A percentile compares a stretch with the other conserved stretches of the same genome.
phyloP scores from a whole-genome alignment of 331 rosid species.

The Telfairia occidentalis region DNA sequence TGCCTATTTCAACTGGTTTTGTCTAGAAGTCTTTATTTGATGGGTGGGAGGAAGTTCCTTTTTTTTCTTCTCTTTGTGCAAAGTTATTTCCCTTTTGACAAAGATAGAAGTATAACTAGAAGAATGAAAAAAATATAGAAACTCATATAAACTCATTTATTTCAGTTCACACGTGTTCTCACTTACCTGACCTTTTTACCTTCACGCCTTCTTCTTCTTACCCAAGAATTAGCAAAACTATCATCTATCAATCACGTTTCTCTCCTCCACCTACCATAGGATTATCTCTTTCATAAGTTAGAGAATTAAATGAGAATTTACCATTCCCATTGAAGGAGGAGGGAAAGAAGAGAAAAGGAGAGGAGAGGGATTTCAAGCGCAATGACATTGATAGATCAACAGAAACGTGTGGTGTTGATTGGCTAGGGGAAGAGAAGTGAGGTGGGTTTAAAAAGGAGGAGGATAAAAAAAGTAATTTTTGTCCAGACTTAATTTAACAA shows the following conservation, averaged over 20 bases:
- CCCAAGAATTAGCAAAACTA: neutral
- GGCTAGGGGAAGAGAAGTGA: neutral
- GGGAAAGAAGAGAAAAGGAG: neutral
- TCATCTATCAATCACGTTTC: neutral
- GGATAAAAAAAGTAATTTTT: neutral
- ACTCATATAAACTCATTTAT: neutral
- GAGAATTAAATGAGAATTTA: neutral
- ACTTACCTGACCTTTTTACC: neutral
- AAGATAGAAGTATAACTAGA: neutral
- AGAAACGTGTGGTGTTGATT: neutral
- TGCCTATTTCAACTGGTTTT: neutral
- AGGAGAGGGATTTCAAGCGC: neutral
- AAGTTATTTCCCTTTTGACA: neutral
- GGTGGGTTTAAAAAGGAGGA: neutral
- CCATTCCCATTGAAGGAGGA: neutral
- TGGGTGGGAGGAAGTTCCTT: neutral
- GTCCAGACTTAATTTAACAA: neutral
- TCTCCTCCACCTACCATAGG: neutral
- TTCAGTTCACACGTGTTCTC: slow-evolving; percentile 2
- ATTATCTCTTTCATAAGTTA: neutral
- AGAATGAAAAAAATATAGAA: neutral
- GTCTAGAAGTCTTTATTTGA: neutral
- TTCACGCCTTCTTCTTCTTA: neutral
- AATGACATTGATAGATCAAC: neutral
- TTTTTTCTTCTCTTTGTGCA: neutral